Percentiles rank a stretch among this genome's conserved stretches.
Conservation (phyloP, 2,329 filamentous ascomycete genomes). For the Microdochium nivale region DNA sequence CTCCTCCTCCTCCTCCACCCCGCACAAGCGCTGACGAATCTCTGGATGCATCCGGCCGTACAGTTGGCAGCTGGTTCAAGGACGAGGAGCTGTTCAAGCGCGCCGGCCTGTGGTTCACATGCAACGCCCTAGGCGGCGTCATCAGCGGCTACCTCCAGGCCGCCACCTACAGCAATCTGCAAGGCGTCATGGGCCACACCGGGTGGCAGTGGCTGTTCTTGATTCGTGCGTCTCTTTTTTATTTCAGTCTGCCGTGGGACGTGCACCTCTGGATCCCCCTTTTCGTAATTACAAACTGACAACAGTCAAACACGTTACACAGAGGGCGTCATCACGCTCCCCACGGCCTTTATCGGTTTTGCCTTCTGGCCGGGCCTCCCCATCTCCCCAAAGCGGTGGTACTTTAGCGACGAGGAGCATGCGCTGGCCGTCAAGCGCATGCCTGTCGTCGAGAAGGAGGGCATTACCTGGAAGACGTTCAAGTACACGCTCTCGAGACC, state of each 20-base stretch:
- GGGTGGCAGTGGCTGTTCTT: conserved; percentile 2
- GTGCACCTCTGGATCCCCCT: no score
- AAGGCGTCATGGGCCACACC: conserved; percentile 7
- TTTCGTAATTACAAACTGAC: no score
- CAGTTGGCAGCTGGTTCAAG: conserved; percentile 6
- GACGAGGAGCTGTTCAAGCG: conserved; percentile 19
- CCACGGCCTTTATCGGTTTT: conserved; percentile 3
- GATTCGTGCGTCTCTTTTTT: not conserved
- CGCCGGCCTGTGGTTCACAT: conserved; percentile 18
- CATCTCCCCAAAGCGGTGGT: conserved; percentile 19
- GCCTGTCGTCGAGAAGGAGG: conserved; percentile 9
- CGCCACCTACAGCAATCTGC: conserved; percentile 12
- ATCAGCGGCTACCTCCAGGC: conserved; percentile 21
- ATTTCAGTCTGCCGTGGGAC: no score
- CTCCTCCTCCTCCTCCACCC: no score
- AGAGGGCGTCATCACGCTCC: conserved; percentile 3
- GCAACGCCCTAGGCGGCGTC: conserved; percentile 19
- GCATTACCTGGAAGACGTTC: conserved; percentile 13
- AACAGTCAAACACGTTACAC: not conserved
- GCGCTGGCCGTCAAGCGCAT: conserved; percentile 16
- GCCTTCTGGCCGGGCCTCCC: conserved; percentile 21
- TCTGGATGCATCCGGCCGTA: not conserved
- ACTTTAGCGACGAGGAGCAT: conserved; percentile 16
- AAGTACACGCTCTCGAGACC: conserved; percentile 11
- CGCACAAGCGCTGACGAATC: no score